A percentile compares a stretch with the other conserved stretches of the same genome.
These are phyloP conservation scores for Phytophthora rubi DNA, from an alignment of 352 stramenopile genomes.

Conservation along the genomic window DNA sequence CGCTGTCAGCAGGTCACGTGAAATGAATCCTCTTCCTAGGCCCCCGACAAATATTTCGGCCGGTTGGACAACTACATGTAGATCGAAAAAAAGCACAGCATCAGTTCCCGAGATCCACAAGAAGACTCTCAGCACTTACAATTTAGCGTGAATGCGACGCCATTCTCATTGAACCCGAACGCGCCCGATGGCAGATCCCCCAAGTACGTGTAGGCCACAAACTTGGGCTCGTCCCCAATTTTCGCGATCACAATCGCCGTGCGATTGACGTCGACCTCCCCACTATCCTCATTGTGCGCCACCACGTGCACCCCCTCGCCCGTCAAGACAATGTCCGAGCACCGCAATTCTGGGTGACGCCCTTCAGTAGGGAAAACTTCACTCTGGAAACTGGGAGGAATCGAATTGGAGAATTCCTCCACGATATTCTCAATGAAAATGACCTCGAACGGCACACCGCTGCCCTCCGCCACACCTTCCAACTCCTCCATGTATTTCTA, in stretches of 20 bases:
- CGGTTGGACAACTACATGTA: slow-evolving; percentile 66
- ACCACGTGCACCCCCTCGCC: slow-evolving; percentile 50
- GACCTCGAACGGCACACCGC: slow-evolving; percentile 60
- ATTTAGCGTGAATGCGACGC: slow-evolving; percentile 80
- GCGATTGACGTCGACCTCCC: slow-evolving; percentile 58
- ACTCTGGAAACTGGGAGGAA: slow-evolving; percentile 47
- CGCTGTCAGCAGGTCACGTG: slow-evolving; percentile 60
- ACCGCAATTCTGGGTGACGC: slow-evolving; percentile 51
- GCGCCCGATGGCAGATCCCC: slow-evolving; percentile 74
- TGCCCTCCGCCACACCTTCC: slow-evolving; percentile 65
- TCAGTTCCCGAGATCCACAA: not conserved
- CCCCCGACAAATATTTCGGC: slow-evolving; percentile 62
- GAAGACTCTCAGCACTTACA: slow-evolving; percentile 43
- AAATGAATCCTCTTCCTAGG: slow-evolving; percentile 75
- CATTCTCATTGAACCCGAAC: slow-evolving; percentile 75
- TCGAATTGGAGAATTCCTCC: slow-evolving; percentile 73
- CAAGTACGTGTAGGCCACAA: slow-evolving; percentile 79
- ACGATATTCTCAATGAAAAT: slow-evolving; percentile 81
- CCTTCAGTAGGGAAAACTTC: slow-evolving; percentile 19
- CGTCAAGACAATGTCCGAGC: slow-evolving; percentile 75
- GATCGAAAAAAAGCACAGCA: not conserved
- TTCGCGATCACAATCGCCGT: slow-evolving; percentile 69
- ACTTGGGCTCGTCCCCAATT: slow-evolving; percentile 57
- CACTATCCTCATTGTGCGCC: slow-evolving; percentile 77
- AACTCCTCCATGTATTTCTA: slow-evolving; percentile 79